Conservation (phyloP, 805 yeast species). For the Torulaspora gathmanii region DNA sequence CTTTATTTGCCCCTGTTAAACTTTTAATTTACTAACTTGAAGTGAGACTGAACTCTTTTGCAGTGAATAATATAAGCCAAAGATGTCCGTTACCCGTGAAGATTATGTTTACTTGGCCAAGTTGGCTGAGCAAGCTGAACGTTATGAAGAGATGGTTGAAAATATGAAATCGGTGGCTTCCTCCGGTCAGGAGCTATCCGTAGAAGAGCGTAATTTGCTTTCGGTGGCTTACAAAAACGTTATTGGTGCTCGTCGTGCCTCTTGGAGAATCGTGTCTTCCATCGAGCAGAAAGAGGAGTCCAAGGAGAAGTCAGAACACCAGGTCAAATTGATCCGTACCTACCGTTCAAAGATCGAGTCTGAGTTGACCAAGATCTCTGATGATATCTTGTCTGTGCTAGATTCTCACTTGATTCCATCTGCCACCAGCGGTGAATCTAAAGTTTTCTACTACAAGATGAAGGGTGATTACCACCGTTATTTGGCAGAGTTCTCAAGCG, state of each 20-base stretch:
- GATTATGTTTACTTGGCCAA: conserved; percentile 97
- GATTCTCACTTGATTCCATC: conserved; percentile 87
- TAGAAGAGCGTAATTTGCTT: conserved; percentile 95
- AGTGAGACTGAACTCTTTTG: background rate
- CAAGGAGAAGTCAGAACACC: conserved; percentile 80
- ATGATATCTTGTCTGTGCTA: conserved; percentile 84
- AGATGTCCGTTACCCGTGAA: conserved; percentile 85
- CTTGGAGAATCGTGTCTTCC: conserved; percentile 98
- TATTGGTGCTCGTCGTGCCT: conserved; percentile 98
- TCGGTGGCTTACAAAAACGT: conserved; percentile 98
- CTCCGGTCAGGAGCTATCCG: conserved; percentile 89
- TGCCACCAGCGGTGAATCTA: conserved; percentile 95
- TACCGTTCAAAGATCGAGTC: conserved; percentile 92
- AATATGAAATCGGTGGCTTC: conserved; percentile 97
- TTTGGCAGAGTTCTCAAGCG: conserved; percentile 91
- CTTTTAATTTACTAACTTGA: conserved; percentile 4
- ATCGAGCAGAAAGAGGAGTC: conserved; percentile 98
- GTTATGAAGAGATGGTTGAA: conserved; percentile 99
- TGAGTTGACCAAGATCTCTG: conserved; percentile 89
- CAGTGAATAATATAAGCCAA: background rate
- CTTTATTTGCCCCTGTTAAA: background rate
- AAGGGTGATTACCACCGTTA: conserved; percentile 99
- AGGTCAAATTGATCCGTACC: conserved; percentile 83
- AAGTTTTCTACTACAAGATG: conserved; percentile 98
- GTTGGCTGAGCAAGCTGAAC: conserved; percentile 98